These are phyloP conservation scores for Tuctoria greenei DNA, from an alignment of 176 grass and related monocot genomes.

Conservation along the genomic window DNA sequence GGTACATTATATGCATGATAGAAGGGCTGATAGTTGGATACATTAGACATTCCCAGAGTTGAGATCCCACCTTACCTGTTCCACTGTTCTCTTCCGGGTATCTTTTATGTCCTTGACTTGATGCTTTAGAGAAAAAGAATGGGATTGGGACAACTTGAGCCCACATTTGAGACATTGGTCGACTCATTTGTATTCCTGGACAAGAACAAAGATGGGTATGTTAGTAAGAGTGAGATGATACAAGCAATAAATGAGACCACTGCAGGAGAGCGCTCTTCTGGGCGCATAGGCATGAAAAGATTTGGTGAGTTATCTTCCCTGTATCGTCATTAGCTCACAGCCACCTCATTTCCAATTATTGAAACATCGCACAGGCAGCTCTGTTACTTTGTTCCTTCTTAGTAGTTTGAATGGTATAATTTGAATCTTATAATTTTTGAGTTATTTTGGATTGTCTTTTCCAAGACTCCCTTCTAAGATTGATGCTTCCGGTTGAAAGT, in stretches of 20 bases:
- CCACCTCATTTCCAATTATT: background rate
- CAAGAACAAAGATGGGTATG: conserved; percentile 98
- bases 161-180: conserved; percentile 87
- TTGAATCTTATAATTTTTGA: background rate
- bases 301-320: conserved; percentile 68
- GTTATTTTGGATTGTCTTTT: background rate
- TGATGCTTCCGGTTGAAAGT: background rate
- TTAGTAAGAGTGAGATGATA: conserved; percentile 93
- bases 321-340: background rate
- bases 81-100: background rate
- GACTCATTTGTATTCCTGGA: conserved; percentile 98
- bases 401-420: background rate
- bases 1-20: background rate
- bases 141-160: conserved; percentile 75
- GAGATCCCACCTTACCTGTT: background rate
- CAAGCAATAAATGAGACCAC: conserved; percentile 93
- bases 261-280: conserved; percentile 88
- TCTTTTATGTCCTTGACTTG: conserved; percentile 41
- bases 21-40: background rate
- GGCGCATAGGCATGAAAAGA: conserved; percentile 92
- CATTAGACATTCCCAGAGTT: background rate
- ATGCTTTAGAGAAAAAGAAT: conserved; percentile 72
- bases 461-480: background rate
- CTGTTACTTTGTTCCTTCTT: background rate
- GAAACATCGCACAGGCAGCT: background rate